These are phyloP conservation scores for Fusarium decemcellulare DNA, from an alignment of 2,329 filamentous ascomycete species.

Conservation along the genomic window DNA sequence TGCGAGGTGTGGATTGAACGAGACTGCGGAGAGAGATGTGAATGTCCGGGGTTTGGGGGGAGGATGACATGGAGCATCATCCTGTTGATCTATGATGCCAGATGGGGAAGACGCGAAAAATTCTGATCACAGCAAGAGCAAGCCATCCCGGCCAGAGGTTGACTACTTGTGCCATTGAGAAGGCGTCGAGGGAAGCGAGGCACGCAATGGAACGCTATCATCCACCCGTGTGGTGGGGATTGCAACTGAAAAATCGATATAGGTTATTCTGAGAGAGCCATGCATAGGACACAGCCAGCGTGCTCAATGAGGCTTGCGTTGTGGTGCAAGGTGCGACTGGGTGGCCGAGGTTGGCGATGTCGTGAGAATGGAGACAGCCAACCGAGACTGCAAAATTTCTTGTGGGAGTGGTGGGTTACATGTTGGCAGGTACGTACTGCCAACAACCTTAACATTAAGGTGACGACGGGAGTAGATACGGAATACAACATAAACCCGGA, in stretches of 20 bases:
- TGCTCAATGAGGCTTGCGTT: background rate
- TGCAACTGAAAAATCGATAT: background rate
- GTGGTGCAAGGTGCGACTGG: background rate
- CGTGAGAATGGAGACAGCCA: background rate
- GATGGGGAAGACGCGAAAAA: background rate
- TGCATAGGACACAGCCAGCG: constrained; percentile 1
- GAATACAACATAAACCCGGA: constrained; percentile 1
- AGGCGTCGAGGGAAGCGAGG: background rate
- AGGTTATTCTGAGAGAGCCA: background rate
- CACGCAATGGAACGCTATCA: constrained; percentile 1
- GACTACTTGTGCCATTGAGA: constrained; percentile 1
- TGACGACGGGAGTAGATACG: background rate
- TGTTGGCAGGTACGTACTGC: constrained; percentile 1
- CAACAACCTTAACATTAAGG: background rate
- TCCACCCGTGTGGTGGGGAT: background rate
- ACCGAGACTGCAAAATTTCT: constrained; percentile 3
- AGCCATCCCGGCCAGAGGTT: background rate
- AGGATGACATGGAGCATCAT: background rate
- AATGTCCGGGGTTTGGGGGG: background rate
- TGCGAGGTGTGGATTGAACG: constrained; percentile 4
- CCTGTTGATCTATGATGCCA: background rate
- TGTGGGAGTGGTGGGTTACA: background rate
- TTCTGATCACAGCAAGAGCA: background rate
- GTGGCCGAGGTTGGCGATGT: constrained; percentile 5
- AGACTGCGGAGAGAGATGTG: background rate